phyloP scores from a whole-genome alignment of 2,329 filamentous ascomycete genomes.

The Fusarium citri region DNA sequence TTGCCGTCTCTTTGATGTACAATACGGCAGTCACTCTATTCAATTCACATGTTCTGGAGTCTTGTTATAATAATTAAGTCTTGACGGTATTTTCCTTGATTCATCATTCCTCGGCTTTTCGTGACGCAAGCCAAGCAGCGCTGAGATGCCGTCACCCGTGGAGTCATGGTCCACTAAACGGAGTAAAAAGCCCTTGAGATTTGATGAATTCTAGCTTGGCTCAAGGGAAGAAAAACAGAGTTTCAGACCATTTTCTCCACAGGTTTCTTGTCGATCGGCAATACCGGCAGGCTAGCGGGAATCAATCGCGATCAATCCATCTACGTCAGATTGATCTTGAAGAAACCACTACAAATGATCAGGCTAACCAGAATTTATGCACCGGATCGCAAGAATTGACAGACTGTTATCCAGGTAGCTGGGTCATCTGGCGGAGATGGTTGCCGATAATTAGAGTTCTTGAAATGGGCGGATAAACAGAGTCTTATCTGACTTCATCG shows the following conservation, averaged over 20 bases:
- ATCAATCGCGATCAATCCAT: background rate
- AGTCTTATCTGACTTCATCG: background rate
- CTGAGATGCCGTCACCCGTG: constrained; percentile 3
- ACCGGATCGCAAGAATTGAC: background rate
- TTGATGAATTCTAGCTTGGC: background rate
- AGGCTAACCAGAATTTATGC: background rate
- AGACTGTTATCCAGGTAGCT: background rate
- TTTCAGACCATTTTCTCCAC: constrained; percentile 2
- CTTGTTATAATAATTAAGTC: background rate
- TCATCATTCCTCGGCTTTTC: background rate
- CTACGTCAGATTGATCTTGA: background rate
- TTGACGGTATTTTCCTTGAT: background rate
- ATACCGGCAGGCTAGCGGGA: background rate
- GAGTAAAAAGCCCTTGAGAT: background rate
- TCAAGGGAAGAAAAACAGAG: background rate
- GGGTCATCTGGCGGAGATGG: background rate
- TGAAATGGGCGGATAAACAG: background rate
- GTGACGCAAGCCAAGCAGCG: constrained; percentile 17
- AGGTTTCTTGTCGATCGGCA: background rate
- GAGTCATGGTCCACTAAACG: constrained; percentile 4
- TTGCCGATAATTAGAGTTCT: background rate
- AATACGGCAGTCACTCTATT: background rate
- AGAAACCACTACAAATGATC: background rate
- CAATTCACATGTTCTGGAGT: no score
- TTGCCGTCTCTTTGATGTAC: background rate